phyloP scores from a whole-genome alignment of 495 filamentous ascomycete genomes.

The Polyplosphaeria fusca region DNA sequence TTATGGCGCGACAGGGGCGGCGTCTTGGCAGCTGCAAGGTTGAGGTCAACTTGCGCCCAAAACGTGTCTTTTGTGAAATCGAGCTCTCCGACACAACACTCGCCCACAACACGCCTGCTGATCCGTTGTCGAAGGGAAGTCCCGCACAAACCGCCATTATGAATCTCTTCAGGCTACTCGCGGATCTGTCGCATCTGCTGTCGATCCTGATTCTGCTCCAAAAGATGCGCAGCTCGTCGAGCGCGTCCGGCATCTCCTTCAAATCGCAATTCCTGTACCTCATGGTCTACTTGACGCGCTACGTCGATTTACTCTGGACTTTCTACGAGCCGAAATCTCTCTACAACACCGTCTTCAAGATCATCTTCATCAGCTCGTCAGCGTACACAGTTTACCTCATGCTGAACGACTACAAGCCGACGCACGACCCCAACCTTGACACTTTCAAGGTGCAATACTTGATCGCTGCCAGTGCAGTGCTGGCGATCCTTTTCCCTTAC shows the following conservation, averaged over 20 bases:
- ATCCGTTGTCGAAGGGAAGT: background rate
- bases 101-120: background rate
- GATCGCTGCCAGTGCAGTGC: constrained; percentile 68
- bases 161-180: constrained; percentile 91
- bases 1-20: background rate
- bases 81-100: constrained; percentile 1
- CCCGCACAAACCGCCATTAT: constrained; percentile 45
- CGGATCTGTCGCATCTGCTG: constrained; percentile 88
- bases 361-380: constrained; percentile 87
- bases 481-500: constrained; percentile 82
- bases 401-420: constrained; percentile 92
- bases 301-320: constrained; percentile 91
- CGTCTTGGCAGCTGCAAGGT: background rate
- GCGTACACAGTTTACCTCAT: constrained; percentile 95
- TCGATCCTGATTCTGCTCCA: constrained; percentile 93
- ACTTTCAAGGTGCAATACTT: constrained; percentile 96
- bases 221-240: constrained; percentile 94
- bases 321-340: constrained; percentile 58
- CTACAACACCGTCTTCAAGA: constrained; percentile 93
- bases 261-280: constrained; percentile 95
- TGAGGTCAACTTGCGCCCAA: background rate
- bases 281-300: constrained; percentile 87
- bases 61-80: constrained; percentile 22
- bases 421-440: constrained; percentile 90
- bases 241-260: constrained; percentile 94